A percentile compares a stretch with the other conserved stretches of the same genome.
Conservation (phyloP, 371 early-diverging fungal species). For the Zancudomyces culisetae region DNA sequence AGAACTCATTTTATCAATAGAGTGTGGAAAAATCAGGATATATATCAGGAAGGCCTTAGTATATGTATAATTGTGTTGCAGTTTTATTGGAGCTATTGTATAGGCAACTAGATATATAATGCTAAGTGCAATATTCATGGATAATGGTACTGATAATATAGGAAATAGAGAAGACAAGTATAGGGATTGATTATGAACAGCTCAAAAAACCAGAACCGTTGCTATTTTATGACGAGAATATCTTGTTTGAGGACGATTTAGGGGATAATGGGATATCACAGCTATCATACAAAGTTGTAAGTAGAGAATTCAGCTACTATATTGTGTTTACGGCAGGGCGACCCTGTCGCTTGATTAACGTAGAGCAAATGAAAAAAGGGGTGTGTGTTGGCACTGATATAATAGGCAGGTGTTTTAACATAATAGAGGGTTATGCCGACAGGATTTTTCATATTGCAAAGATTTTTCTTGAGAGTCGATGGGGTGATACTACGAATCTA, state of each 20-base stretch:
- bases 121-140: no score
- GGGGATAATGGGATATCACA: slow-evolving; percentile 84
- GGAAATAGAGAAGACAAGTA: slow-evolving; percentile 5
- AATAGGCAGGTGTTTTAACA: slow-evolving; percentile 2
- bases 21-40: no score
- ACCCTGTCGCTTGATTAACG: not conserved
- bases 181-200: slow-evolving; percentile 47
- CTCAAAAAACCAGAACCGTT: slow-evolving; percentile 66
- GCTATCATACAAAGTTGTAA: slow-evolving; percentile 42
- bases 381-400: not conserved
- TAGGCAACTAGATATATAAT: no score
- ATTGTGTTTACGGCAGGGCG: not conserved
- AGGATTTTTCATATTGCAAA: slow-evolving; percentile 66
- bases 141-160: no score
- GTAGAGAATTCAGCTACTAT: not conserved
- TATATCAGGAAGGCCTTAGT: no score
- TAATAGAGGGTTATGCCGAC: slow-evolving; percentile 71
- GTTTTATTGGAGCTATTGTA: no score
- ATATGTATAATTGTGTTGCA: no score
- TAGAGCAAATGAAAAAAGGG: not conserved
- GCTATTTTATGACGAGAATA: slow-evolving; percentile 70
- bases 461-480: slow-evolving; percentile 85
- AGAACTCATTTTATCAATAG: no score
- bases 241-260: slow-evolving; percentile 88
- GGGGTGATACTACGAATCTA: slow-evolving; percentile 68